Percentiles rank a stretch among this genome's conserved stretches.
These are phyloP conservation scores for Aspergillus awamori DNA, from an alignment of 2,329 filamentous ascomycete genomes.

Conservation along the genomic window DNA sequence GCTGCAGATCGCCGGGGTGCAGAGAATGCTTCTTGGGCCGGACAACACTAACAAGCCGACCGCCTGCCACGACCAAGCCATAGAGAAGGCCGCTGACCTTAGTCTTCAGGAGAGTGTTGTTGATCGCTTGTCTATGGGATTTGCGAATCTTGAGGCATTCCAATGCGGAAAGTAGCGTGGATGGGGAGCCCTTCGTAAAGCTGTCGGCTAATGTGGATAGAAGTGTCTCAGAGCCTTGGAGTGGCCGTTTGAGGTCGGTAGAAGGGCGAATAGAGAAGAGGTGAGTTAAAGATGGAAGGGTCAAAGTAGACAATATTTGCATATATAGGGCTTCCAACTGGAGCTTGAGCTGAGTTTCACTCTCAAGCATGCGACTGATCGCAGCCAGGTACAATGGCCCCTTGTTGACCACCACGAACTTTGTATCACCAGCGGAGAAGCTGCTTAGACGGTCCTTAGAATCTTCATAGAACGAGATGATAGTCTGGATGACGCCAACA, in stretches of 20 bases:
- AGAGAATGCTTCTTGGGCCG: slow-evolving; percentile 92
- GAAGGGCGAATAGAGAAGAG: slow-evolving; percentile 90
- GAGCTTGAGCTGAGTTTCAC: slow-evolving; percentile 79
- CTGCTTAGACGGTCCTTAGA: slow-evolving; percentile 74
- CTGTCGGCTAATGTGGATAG: slow-evolving; percentile 91
- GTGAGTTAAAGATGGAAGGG: slow-evolving; percentile 79
- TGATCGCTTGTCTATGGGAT: slow-evolving; percentile 80
- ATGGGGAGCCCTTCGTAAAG: slow-evolving; percentile 90
- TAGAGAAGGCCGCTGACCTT: slow-evolving; percentile 81
- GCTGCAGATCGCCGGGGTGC: slow-evolving; percentile 90
- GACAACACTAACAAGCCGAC: slow-evolving; percentile 90
- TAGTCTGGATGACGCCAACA: slow-evolving; percentile 93
- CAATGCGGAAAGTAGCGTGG: slow-evolving; percentile 81
- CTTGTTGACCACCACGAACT: slow-evolving; percentile 82
- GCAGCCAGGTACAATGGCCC: slow-evolving; percentile 91
- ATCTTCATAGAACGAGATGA: slow-evolving; percentile 93
- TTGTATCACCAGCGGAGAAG: slow-evolving; percentile 83
- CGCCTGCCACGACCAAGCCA: slow-evolving; percentile 88
- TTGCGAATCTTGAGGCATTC: slow-evolving; percentile 94
- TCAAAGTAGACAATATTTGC: slow-evolving; percentile 95
- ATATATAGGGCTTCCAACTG: slow-evolving; percentile 96
- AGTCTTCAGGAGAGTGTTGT: slow-evolving; percentile 80
- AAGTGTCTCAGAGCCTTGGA: slow-evolving; percentile 88
- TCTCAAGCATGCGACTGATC: slow-evolving; percentile 90
- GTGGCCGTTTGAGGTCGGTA: slow-evolving; percentile 85